phyloP scores from a whole-genome alignment of 495 filamentous ascomycete species.

The Clohesyomyces aquaticus region DNA sequence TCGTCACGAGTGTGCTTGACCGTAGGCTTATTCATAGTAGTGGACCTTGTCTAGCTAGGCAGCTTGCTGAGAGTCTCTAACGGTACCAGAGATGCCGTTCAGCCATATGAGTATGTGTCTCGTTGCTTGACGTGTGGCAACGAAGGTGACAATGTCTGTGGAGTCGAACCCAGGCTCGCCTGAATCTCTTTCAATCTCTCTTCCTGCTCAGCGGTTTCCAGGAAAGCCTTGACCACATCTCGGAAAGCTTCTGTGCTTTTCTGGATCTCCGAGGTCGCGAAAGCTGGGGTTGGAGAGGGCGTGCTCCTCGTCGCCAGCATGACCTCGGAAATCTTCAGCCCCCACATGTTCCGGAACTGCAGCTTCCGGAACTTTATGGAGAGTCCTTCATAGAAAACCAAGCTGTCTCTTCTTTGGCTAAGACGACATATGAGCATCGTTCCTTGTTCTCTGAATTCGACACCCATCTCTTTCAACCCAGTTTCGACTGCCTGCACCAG shows the following conservation, averaged over 20 bases:
- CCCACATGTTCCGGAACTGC: conserved; percentile 19
- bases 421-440: conserved; percentile 24
- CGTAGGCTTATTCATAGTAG: too few species aligned
- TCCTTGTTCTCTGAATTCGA: conserved; percentile 11
- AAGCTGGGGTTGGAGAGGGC: background rate
- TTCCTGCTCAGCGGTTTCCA: conserved; percentile 20
- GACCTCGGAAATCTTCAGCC: conserved; percentile 26
- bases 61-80: too few species aligned
- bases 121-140: background rate
- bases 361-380: conserved; percentile 31
- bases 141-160: background rate
- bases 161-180: background rate
- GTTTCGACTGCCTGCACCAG: conserved; percentile 15
- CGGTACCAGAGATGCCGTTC: too few species aligned
- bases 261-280: background rate
- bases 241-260: conserved; percentile 9
- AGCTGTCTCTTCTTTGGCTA: conserved; percentile 1
- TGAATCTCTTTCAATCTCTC: conserved; percentile 9
- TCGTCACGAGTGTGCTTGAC: too few species aligned
- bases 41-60: too few species aligned
- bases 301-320: conserved; percentile 17
- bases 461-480: conserved; percentile 14
- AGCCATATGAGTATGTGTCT: background rate
- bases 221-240: conserved; percentile 17
- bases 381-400: conserved; percentile 22